A percentile compares a stretch with the other conserved stretches of the same genome.
These are phyloP conservation scores for Penicillium pancosmium DNA, from an alignment of 495 filamentous ascomycete species.

Conservation along the genomic window DNA sequence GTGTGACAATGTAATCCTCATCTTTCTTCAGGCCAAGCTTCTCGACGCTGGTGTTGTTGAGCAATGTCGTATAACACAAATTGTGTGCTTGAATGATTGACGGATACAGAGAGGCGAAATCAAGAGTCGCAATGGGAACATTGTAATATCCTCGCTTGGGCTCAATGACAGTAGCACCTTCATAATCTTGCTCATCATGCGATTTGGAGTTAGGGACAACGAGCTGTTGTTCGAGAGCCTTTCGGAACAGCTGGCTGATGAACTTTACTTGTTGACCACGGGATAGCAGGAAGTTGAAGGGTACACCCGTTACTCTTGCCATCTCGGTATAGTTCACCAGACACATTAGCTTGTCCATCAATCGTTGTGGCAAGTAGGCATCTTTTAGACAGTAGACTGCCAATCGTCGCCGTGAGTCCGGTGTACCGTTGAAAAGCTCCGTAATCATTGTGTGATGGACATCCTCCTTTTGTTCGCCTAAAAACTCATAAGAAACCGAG, in stretches of 20 bases:
- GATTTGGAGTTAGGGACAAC: constrained; percentile 84
- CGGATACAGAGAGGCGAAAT: constrained; percentile 98
- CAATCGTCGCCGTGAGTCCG: constrained; percentile 84
- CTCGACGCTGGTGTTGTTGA: constrained; percentile 80
- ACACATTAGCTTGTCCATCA: constrained; percentile 98
- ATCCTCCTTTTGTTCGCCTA: constrained; percentile 98
- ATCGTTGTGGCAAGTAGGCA: constrained; percentile 88
- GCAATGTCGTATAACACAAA: constrained; percentile 93
- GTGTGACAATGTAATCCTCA: constrained; percentile 94
- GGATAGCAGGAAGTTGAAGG: constrained; percentile 91
- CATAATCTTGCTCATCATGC: constrained; percentile 80
- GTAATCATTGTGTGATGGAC: constrained; percentile 99
- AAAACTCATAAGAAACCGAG: constrained; percentile 93
- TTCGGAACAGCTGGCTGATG: constrained; percentile 94
- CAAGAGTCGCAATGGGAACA: constrained; percentile 92
- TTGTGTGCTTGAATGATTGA: constrained; percentile 99
- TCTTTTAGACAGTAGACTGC: constrained; percentile 98
- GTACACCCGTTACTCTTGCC: constrained; percentile 98
- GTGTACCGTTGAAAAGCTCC: constrained; percentile 91
- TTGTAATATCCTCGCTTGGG: constrained; percentile 89
- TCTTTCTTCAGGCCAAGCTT: constrained; percentile 74
- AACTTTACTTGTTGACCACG: constrained; percentile 98
- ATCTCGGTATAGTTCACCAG: constrained; percentile 98
- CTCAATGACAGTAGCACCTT: constrained; percentile 97
- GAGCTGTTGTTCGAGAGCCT: constrained; percentile 86